Evolutionary conservation across 1,284 basidiomycete genomes (phyloP).

Genomic region (Tylopilus sp.): DNA sequence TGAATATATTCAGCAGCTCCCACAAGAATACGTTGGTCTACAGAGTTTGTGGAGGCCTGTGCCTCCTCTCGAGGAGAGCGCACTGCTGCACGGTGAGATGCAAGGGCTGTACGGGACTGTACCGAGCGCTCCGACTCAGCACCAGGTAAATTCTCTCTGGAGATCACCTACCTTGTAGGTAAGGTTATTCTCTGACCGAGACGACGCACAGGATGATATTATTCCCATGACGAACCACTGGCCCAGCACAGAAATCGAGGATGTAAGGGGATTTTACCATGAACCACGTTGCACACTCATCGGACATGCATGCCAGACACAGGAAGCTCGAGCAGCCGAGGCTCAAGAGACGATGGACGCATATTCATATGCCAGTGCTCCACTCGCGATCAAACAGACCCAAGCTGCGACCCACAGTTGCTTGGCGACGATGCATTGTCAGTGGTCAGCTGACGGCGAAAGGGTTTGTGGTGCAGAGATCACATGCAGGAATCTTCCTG

Average conservation of each 20-base stretch:
- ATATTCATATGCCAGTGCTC: not conserved
- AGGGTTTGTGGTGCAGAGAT: not conserved
- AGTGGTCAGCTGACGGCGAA: not conserved
- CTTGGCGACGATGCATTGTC: not conserved
- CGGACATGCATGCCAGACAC: not conserved
- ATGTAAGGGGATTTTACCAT: not conserved
- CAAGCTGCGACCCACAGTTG: slow-evolving; percentile 15
- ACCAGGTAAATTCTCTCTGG: no score
- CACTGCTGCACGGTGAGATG: not conserved
- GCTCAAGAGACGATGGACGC: no score
- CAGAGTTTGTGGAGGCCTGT: no score
- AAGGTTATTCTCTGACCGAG: not conserved
- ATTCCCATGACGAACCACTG: not conserved
- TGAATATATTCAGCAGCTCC: no score
- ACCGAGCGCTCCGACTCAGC: not conserved
- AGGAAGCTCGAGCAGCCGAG: not conserved
- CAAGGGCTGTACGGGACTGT: not conserved
- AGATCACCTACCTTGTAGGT: no score
- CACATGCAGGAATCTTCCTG: not conserved
- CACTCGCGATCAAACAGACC: no score
- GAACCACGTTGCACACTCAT: not conserved
- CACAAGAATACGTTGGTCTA: no score
- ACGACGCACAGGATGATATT: not conserved
- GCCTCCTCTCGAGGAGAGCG: not conserved
- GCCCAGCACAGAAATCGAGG: not conserved